phyloP scores from a whole-genome alignment of 495 filamentous ascomycete genomes.

The Penicillium lagena region DNA sequence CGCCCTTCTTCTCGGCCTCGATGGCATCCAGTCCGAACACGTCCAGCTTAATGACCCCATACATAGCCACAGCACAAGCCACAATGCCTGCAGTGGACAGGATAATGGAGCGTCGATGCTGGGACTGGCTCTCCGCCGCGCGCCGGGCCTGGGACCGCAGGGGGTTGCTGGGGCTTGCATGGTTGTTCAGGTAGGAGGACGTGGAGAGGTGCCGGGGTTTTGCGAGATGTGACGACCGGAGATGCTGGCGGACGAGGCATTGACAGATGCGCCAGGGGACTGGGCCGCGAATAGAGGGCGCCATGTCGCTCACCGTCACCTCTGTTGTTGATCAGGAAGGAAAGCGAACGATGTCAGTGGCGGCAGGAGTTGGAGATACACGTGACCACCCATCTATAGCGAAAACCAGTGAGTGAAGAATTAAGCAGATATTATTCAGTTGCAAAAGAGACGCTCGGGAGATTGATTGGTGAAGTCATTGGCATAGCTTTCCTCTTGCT shows the following conservation, averaged over 20 bases:
- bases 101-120: constrained; percentile 24
- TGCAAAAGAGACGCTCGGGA: too few species aligned
- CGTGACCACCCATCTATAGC: constrained; percentile 5
- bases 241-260: constrained; percentile 21
- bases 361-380: constrained; percentile 15
- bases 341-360: not conserved
- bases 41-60: constrained; percentile 32
- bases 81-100: constrained; percentile 32
- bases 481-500: too few species aligned
- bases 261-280: constrained; percentile 30
- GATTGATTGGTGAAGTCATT: too few species aligned
- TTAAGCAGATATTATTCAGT: too few species aligned
- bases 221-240: constrained; percentile 4
- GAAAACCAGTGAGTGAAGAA: too few species aligned
- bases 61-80: constrained; percentile 29
- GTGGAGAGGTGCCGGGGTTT: constrained; percentile 21
- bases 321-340: not conserved
- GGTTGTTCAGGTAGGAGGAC: constrained; percentile 17
- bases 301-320: constrained; percentile 2
- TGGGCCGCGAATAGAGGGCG: constrained; percentile 18
- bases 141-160: constrained; percentile 17
- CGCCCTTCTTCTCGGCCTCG: constrained; percentile 5
- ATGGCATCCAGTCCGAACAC: constrained; percentile 27
- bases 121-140: constrained; percentile 12
- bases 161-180: constrained; percentile 16